phyloP scores from a whole-genome alignment of 371 early-diverging fungal genomes.

The Mortierella sp. region DNA sequence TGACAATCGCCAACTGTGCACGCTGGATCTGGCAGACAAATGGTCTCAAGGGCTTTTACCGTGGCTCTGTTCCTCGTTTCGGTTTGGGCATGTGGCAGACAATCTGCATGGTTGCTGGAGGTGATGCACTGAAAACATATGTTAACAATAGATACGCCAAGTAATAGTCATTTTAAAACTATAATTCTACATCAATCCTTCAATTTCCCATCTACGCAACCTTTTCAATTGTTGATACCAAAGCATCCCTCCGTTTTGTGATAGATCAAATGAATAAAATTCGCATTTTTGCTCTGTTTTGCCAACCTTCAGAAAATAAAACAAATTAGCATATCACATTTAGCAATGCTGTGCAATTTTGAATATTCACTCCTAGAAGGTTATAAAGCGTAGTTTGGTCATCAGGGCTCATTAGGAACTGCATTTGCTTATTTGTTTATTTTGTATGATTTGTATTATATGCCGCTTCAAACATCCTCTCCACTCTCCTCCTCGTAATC shows the following conservation, averaged over 20 bases:
- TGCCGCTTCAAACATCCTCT: slow-evolving; percentile 46
- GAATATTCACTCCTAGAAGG: neutral
- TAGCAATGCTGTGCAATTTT: too few relatives aligned
- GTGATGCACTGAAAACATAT: slow-evolving; percentile 67
- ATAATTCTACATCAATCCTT: neutral
- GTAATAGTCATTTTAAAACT: slow-evolving; percentile 10
- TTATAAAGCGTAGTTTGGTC: too few relatives aligned
- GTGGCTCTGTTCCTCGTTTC: slow-evolving; percentile 93
- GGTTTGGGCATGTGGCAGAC: slow-evolving; percentile 96
- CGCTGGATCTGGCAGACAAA: slow-evolving; percentile 92
- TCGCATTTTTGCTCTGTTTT: too few relatives aligned
- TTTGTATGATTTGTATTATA: slow-evolving; percentile 1
- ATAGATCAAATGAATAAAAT: too few relatives aligned
- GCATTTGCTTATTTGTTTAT: neutral
- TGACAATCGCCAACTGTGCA: slow-evolving; percentile 85
- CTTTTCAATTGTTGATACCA: neutral
- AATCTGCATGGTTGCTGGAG: slow-evolving; percentile 96
- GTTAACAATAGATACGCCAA: slow-evolving; percentile 49
- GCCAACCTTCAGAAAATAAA: neutral
- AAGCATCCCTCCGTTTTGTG: neutral
- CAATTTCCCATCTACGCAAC: neutral
- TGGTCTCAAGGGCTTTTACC: slow-evolving; percentile 93
- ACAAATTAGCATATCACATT: too few relatives aligned
- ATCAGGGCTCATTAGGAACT: too few relatives aligned
- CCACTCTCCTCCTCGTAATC: slow-evolving; percentile 59